Evolutionary conservation across 106 monocot genomes (phyloP), one percentile per base, ranked within the genome.

Genomic region (Phalaenopsis equestris): DNA sequence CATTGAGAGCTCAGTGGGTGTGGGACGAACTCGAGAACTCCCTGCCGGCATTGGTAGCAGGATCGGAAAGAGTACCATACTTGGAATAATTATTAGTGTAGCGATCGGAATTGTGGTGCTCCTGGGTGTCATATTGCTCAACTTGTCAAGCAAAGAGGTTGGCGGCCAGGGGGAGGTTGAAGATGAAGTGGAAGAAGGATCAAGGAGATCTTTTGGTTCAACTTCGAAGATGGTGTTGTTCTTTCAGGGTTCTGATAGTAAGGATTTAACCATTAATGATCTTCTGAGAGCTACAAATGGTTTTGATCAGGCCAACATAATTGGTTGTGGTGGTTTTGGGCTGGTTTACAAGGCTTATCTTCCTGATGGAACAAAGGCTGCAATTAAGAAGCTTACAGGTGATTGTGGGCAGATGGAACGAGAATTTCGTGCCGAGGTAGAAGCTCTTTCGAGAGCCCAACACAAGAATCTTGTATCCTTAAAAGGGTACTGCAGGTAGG

Each of bases 261-360:
- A 85, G 67, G 89, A 87, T 49, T 12, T 91, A 67, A 91, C 89
- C 41, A 85, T 89, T 75, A 70, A 30, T 61, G 91, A 91, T 42
- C 81, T 91, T 43, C 43, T 89, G 75, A 91, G 77, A 73, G 87
- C 91, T 36, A 92, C 91, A 18, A 89, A 87, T 81, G 87, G 89
- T 72, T 91, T 91, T 64, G 91, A 91, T 64, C 89, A 89, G 82
- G 85, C 83, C 42, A 89, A 92, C 77, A 92, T 92, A 24, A 86
- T 92, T n/a, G 91, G 91, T 1, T 92, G 87, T 42, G 91, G 91
- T 11, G 91, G 91, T 3, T 92, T 92, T 75, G 89, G 91, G 12
- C 79, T 92, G 42, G 91, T 92, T 9, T 92, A 89, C 85, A 89
- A 89, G 80, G 89, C 91, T 16, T 82, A 75, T 55, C 84, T 92